Base-by-base conservation (phyloP, 352 stramenopile genomes). In the Phytophthora aleatoria region DNA sequence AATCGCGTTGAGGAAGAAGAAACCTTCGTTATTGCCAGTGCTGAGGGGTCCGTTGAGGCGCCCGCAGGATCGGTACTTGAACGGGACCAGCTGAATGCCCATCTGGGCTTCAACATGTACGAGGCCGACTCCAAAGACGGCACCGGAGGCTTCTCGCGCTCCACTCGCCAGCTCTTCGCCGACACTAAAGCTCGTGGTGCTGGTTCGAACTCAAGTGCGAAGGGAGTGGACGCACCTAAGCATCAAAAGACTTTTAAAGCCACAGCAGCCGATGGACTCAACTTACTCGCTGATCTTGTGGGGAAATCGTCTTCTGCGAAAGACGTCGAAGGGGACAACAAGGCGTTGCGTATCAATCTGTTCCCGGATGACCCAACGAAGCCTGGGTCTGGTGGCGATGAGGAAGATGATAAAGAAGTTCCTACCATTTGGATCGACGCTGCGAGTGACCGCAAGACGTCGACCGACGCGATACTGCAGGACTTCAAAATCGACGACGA, bases 51-150 rank as follows among this genome's bases (percentile, higher is more conserved):
- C 5, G 44, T 90, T 24, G 70, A 82, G 9, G 83, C 81, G 0
- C 84, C 85, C 0, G 71, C 81, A 39, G 70, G 69, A 1, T 77
- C 71, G 5, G 73, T 92, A 39, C 67, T 91, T n/a, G 71, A 91
- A 15, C 79, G 82, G 3, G 75, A 86, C 33, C 81, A 88, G 47
- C 69, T 79, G 12, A 81, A 85, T 30, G 67, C 77, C 9, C 77
- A 89, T 13, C 59, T 91, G 10, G 87, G 87, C 45, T 77, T 83
- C 64, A 95, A 95, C 70, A 93, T 95, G 85, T 95, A 92, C 73
- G 83, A 90, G 50, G 81, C 84, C 20, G 85, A 92, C 60, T 77
- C 80, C 31, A 91, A 89, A 45, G 75, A 76, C 28, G 69, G 61
- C 36, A 62, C 38, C 5, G 64, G 64, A 30, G 64, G 61, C 2